Evolutionary conservation across 306 rosid species (phyloP).

Genomic region (Trifolium dubium): DNA sequence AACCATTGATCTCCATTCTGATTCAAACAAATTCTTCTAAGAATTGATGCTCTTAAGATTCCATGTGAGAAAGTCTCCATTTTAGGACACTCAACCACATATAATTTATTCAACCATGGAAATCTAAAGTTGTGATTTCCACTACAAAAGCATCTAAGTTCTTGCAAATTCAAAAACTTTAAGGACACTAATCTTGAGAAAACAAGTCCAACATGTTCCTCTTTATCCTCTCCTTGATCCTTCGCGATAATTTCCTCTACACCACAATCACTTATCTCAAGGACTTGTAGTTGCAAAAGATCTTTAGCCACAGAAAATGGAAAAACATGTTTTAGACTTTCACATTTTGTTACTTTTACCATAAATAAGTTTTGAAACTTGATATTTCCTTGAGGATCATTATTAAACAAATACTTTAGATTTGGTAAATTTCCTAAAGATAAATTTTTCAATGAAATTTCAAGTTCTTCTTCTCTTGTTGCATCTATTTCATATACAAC

Average conservation of each 20-base stretch:
- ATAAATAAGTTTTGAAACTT: slow-evolving; percentile 26
- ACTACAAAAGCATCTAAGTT: slow-evolving; percentile 41
- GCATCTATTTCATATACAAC: slow-evolving; percentile 43
- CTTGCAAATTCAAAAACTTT: slow-evolving; percentile 40
- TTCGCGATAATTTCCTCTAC: slow-evolving; percentile 42
- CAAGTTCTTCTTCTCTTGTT: slow-evolving; percentile 16
- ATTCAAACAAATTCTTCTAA: slow-evolving; percentile 38
- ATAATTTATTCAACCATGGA: slow-evolving; percentile 39
- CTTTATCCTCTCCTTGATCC: slow-evolving; percentile 24
- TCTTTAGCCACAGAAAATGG: slow-evolving; percentile 51
- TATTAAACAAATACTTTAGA: slow-evolving; percentile 42
- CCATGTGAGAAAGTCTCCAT: slow-evolving; percentile 48
- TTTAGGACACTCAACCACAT: slow-evolving; percentile 45
- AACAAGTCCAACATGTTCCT: slow-evolving; percentile 43
- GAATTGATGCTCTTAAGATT: slow-evolving; percentile 46
- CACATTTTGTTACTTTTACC: slow-evolving; percentile 39
- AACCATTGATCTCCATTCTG: slow-evolving; percentile 38
- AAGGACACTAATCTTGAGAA: slow-evolving; percentile 42
- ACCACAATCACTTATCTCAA: slow-evolving; percentile 46
- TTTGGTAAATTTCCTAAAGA: slow-evolving; percentile 46
- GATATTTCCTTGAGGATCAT: slow-evolving; percentile 44
- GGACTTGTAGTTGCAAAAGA: slow-evolving; percentile 39
- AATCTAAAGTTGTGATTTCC: slow-evolving; percentile 49
- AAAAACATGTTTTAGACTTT: slow-evolving; percentile 41
- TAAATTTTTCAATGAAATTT: slow-evolving; percentile 39